A percentile compares a stretch with the other conserved stretches of the same genome.
Evolutionary conservation across 1,284 basidiomycete genomes (phyloP).

Genomic region (Termitomyces sp.): DNA sequence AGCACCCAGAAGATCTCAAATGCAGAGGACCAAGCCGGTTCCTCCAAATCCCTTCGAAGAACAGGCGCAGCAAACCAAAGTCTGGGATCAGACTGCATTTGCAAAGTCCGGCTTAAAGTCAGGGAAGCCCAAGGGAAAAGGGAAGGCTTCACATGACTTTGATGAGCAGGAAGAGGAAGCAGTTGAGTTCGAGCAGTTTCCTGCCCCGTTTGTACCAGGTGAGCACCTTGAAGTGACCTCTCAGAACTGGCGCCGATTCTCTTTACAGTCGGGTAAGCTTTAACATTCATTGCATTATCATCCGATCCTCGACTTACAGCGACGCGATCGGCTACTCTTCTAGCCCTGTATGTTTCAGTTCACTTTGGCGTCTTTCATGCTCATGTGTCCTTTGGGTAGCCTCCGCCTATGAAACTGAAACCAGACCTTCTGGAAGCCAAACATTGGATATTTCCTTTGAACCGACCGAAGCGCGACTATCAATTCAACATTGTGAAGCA

Average conservation of each 20-base stretch:
- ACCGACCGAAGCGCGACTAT: slow-evolving; percentile 86
- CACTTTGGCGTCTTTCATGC: slow-evolving; percentile 24
- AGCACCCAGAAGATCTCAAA: slow-evolving; percentile 29
- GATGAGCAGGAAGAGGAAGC: slow-evolving; percentile 51
- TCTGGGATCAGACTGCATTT: slow-evolving; percentile 84
- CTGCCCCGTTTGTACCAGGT: slow-evolving; percentile 65
- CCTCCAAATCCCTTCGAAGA: slow-evolving; percentile 44
- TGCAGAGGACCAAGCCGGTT: slow-evolving; percentile 39
- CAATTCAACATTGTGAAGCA: slow-evolving; percentile 92
- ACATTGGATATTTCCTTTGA: slow-evolving; percentile 92
- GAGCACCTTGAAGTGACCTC: slow-evolving; percentile 1
- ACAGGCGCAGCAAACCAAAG: slow-evolving; percentile 61
- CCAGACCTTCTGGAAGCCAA: slow-evolving; percentile 76
- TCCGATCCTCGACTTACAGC: not conserved
- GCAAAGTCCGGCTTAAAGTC: slow-evolving; percentile 66
- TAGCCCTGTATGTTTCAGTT: slow-evolving; percentile 25
- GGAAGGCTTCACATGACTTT: slow-evolving; percentile 32
- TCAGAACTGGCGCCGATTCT: not conserved
- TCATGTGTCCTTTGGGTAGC: slow-evolving; percentile 34
- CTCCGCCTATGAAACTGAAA: slow-evolving; percentile 71
- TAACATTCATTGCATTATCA: not conserved
- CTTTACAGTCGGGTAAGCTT: slow-evolving; percentile 42
- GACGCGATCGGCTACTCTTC: not conserved
- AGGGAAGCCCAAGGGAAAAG: slow-evolving; percentile 43
- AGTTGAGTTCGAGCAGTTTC: slow-evolving; percentile 79